A percentile compares a stretch with the other conserved stretches of the same genome.
Evolutionary conservation across 2,329 filamentous ascomycete species (phyloP).

Genomic region (Clarireedia hainanense): DNA sequence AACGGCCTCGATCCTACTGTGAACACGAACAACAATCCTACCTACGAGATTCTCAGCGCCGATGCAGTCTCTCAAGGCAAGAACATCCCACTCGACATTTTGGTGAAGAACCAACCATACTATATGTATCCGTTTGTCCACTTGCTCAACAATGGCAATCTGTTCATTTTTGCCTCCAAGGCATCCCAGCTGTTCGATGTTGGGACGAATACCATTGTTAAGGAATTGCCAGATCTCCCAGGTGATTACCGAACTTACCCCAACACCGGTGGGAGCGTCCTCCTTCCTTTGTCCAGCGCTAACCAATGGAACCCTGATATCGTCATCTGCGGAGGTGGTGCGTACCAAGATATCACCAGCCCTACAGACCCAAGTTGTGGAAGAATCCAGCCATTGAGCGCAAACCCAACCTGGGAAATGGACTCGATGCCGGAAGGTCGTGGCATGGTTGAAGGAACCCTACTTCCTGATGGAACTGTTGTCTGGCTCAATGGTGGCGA

Average conservation of each 20-base stretch:
- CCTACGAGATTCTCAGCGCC: conserved; percentile 49
- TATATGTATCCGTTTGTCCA: conserved; percentile 59
- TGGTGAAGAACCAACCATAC: conserved; percentile 51
- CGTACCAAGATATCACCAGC: conserved; percentile 50
- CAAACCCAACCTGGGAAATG: conserved; percentile 45
- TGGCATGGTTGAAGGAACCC: conserved; percentile 51
- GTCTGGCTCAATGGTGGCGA: conserved; percentile 52
- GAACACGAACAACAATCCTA: conserved; percentile 53
- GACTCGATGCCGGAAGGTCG: conserved; percentile 50
- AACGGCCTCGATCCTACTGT: conserved; percentile 49
- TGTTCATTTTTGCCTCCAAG: conserved; percentile 50
- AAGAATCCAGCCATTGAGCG: conserved; percentile 43
- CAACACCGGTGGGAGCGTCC: conserved; percentile 50
- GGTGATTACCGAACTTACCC: conserved; percentile 52
- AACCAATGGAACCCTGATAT: conserved; percentile 46
- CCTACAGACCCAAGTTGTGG: conserved; percentile 53
- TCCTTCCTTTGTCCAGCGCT: conserved; percentile 44
- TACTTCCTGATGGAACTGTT: conserved; percentile 52
- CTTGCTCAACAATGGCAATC: conserved; percentile 45
- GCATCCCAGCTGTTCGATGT: conserved; percentile 49
- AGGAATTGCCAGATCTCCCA: conserved; percentile 42
- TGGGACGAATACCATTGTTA: conserved; percentile 35
- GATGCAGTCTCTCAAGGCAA: conserved; percentile 39
- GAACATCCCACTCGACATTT: conserved; percentile 44
- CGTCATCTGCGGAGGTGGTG: conserved; percentile 51